A percentile compares a stretch with the other conserved stretches of the same genome.
phyloP scores from a whole-genome alignment of 139 green algal genomes.

The Chlorella sorokiniana region DNA sequence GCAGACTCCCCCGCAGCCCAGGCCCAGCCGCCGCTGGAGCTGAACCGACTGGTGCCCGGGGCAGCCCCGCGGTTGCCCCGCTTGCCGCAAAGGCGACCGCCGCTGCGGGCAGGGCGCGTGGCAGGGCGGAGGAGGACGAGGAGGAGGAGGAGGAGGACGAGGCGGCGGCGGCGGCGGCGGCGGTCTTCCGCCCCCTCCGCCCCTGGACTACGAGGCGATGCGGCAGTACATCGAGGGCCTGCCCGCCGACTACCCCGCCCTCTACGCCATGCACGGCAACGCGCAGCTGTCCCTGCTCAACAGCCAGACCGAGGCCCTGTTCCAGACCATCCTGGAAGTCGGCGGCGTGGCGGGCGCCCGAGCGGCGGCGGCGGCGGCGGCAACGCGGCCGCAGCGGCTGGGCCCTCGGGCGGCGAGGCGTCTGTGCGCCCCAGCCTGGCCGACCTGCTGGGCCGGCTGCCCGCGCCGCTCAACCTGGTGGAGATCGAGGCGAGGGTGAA shows the following conservation, averaged over 20 bases:
- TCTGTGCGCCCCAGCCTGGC: constrained; percentile 74
- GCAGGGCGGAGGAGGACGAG: background rate
- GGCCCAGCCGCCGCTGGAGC: background rate
- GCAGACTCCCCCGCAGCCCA: background rate
- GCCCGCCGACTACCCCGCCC: constrained; percentile 77
- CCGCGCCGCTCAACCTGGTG: constrained; percentile 81
- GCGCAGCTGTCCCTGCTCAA: constrained; percentile 91
- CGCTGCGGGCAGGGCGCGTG: background rate
- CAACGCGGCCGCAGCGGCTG: constrained; percentile 53
- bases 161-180: no score
- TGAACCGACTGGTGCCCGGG: no score
- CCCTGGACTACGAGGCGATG: constrained; percentile 46
- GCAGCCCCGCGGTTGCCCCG: no score
- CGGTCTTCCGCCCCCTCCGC: constrained; percentile 51
- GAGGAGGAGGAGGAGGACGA: background rate
- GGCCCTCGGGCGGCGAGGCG: constrained; percentile 63
- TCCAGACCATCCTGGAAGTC: constrained; percentile 57
- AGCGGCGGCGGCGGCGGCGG: background rate
- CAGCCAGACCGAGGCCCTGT: constrained; percentile 75
- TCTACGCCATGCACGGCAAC: constrained; percentile 91
- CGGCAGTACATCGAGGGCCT: constrained; percentile 79
- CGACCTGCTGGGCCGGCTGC: constrained; percentile 82
- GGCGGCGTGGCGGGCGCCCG: constrained; percentile 20
- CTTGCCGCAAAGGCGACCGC: no score
- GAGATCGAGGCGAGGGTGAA: constrained; percentile 81